Percentiles rank a stretch among this genome's conserved stretches.
Evolutionary conservation across 2,329 filamentous ascomycete species (phyloP).

Genomic region (Penicillium nordicum): DNA sequence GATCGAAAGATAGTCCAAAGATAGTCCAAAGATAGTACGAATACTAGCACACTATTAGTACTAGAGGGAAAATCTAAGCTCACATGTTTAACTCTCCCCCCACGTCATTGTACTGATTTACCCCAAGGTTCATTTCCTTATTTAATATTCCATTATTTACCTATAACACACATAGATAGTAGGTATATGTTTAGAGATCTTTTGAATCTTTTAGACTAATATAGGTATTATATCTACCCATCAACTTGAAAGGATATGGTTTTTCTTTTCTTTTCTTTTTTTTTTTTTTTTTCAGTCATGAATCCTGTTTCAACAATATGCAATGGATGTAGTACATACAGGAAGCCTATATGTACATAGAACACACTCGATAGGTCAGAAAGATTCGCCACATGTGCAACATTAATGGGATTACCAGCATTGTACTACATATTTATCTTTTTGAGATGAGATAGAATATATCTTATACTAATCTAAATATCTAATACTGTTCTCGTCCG

Average conservation of each 20-base stretch:
- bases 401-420: not conserved
- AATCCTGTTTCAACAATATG: not conserved
- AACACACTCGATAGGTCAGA: not conserved
- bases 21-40: not conserved
- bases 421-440: not conserved
- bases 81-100: not conserved
- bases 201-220: not conserved
- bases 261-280: too few relatives aligned
- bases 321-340: not conserved
- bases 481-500: not conserved
- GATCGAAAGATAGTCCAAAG: too few relatives aligned
- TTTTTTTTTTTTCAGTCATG: not conserved
- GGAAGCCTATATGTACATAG: not conserved
- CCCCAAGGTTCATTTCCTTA: not conserved
- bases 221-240: not conserved
- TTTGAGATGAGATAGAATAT: not conserved
- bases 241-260: not conserved
- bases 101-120: conserved; percentile 5
- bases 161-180: too few relatives aligned
- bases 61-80: not conserved
- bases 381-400: not conserved
- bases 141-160: not conserved
- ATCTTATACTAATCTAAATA: not conserved
- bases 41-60: too few relatives aligned
- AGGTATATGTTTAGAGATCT: too few relatives aligned